Evolutionary conservation across 805 yeast species (phyloP), one percentile per base, ranked within the genome.

Genomic region (Huiozyma naganishii): DNA sequence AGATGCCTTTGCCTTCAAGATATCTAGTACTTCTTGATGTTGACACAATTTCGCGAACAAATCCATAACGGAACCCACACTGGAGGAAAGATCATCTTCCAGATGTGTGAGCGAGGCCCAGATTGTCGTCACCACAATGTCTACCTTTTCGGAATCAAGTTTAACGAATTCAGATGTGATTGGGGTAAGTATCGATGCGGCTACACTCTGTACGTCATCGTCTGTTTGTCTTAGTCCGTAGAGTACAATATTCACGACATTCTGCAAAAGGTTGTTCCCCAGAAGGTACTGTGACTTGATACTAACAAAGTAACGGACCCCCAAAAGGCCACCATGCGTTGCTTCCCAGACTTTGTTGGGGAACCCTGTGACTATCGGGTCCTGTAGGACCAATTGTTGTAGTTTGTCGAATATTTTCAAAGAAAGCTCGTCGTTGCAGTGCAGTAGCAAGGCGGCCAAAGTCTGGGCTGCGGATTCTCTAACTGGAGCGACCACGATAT

Each of bases 401-500:
- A 92, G 69, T 13, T 80, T 78, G 8, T 68, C 56, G 57, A 88
- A 90, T 0, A 86, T 77, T 40, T 73, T 70, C 7, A 77, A 54
- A 6, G 84, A 80, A 1, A 75, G 66, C 2, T 70, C 72, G 35
- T 74, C 62, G 45, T 67, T 65, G 41, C 92, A 64, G 62, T 87
- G 92, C n/a, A 83, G 67, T 38, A 92, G 66, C 35, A 90, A 65
- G 1, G 96, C 95, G 11, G 95, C 97, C 40, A 92, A 65, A 0
- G 96, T 79, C 64, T 92, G 99, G 0, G 96, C 97, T 29, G 90
- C 87, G 32, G 95, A 87, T 64, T 94, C 99, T 57, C 98, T 70
- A 5, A 92, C 97, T 1, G 99, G 99, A 0, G 97, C 97, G 34
- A 92, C 95, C 10, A 92, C 99, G 6, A 95, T 94, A 58, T 92